A percentile compares a stretch with the other conserved stretches of the same genome.
phyloP scores from a whole-genome alignment of 805 yeast species.

The Teunomyces lycoperdinae region DNA sequence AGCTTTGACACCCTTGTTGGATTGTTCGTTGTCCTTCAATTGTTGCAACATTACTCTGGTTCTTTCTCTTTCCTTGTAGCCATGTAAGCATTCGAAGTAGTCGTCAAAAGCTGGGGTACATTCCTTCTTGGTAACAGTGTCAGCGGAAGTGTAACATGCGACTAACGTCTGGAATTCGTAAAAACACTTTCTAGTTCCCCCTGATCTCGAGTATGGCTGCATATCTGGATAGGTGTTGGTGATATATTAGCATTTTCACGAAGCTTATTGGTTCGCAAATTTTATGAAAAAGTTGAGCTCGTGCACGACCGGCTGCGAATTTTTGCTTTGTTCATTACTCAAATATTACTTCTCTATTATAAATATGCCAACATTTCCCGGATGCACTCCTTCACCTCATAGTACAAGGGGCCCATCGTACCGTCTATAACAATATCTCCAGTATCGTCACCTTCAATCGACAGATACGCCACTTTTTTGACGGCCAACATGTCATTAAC shows the following conservation, averaged over 20 bases:
- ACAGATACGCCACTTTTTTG: constrained; percentile 53
- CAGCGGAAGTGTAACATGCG: constrained; percentile 45
- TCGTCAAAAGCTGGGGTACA: constrained; percentile 45
- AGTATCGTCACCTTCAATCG: constrained; percentile 48
- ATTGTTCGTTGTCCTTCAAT: constrained; percentile 42
- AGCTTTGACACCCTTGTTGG: constrained; percentile 40
- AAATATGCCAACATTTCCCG: constrained; percentile 74
- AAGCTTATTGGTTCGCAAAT: constrained; percentile 5
- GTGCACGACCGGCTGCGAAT: constrained; percentile 8
- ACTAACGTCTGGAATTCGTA: constrained; percentile 45
- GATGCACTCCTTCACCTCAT: constrained; percentile 70
- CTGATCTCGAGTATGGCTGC: constrained; percentile 48
- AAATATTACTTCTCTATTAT: constrained; percentile 19
- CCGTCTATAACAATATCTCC: constrained; percentile 90
- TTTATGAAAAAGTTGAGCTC: constrained; percentile 1
- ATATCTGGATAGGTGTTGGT: constrained; percentile 15
- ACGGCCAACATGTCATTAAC: constrained; percentile 76
- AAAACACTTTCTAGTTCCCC: constrained; percentile 48
- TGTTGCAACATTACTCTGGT: constrained; percentile 45
- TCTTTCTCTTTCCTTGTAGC: constrained; percentile 45
- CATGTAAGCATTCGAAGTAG: constrained; percentile 47
- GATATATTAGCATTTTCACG: constrained; percentile 3
- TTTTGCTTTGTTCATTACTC: neutral
- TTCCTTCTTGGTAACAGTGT: constrained; percentile 38
- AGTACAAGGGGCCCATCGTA: constrained; percentile 67